Evolutionary conservation across 208 protist genomes (phyloP), one percentile per base, ranked within the genome.

Genomic region (Sergeia podlipaevii): DNA sequence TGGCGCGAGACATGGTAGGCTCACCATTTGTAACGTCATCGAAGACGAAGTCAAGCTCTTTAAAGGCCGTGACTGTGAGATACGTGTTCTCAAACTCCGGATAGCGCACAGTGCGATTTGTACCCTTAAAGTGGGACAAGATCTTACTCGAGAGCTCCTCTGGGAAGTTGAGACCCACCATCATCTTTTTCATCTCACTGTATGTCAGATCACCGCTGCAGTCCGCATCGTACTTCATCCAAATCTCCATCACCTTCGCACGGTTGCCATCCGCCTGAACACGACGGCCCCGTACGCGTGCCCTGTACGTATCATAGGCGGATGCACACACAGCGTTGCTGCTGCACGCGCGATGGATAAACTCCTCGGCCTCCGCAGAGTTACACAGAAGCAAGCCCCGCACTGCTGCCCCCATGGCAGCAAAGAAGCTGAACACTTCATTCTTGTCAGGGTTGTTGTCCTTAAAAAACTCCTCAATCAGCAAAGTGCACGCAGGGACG

Each of bases 191-290:
- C 38, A 83, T 52, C 54, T 88, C 77, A 27, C 26, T 13, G 44
- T 69, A 66, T 45, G 41, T 59, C 2, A 88, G 70, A 34, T 82
- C 73, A 27, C 84, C 79, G 49, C 72, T 85, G 58, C 69, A 52
- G 61, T 85, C 74, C 11, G 55, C 44, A 67, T 84, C 74, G 54
- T 82, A 80, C 32, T 49, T 66, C 70, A 85, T 77, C 79, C 76
- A 88, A 48, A 85, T 56, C 56, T 77, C 65, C 78, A 87, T 85
- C 37, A 85, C 63, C 51, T 72, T 82, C 42, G 73, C 67, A 28
- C 65, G 65, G 38, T 73, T 77, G n/a, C 70, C 17, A 58, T 81
- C 74, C 17, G 70, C 66, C 38, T 43, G 42, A 1, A 77, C 55
- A 17, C 37, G 54, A 7, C 27, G 17, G 2, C 34, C 50, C 8